Percentiles rank a stretch among this genome's conserved stretches.
These are phyloP conservation scores for Microbotryomycetes sp. DNA, from an alignment of 1,284 basidiomycete genomes.

Conservation along the genomic window DNA sequence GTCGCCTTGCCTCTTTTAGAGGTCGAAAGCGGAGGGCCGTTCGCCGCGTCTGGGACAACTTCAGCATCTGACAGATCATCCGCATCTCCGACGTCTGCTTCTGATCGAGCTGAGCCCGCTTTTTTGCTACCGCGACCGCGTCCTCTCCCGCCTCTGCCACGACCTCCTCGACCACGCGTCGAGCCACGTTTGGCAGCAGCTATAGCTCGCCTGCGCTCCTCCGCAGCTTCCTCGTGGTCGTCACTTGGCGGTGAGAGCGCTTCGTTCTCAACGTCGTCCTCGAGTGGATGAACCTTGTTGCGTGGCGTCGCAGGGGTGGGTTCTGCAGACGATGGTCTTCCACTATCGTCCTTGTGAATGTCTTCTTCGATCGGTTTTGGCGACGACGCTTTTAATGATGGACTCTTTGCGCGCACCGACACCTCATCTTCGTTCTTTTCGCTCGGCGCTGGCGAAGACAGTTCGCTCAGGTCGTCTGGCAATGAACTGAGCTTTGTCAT, in stretches of 20 bases:
- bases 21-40: not conserved
- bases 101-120: not conserved
- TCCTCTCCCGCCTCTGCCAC: not conserved
- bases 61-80: not conserved
- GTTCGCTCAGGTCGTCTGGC: not conserved
- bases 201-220: not conserved
- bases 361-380: not conserved
- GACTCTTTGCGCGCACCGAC: not conserved
- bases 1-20: not conserved
- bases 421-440: not conserved
- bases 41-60: not conserved
- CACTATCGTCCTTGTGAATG: not conserved
- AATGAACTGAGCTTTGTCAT: not conserved
- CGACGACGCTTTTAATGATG: not conserved
- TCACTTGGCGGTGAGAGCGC: not conserved
- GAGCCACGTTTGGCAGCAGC: not conserved
- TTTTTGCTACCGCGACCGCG: conserved; percentile 1
- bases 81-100: not conserved
- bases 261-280: not conserved
- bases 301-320: no score
- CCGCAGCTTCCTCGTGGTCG: not conserved
- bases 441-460: not conserved
- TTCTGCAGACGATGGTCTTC: no score
- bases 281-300: not conserved
- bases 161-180: not conserved